Evolutionary conservation across 768 basidiomycete genomes (phyloP).

Genomic region (Pseudohyphozyma bogoriensis): DNA sequence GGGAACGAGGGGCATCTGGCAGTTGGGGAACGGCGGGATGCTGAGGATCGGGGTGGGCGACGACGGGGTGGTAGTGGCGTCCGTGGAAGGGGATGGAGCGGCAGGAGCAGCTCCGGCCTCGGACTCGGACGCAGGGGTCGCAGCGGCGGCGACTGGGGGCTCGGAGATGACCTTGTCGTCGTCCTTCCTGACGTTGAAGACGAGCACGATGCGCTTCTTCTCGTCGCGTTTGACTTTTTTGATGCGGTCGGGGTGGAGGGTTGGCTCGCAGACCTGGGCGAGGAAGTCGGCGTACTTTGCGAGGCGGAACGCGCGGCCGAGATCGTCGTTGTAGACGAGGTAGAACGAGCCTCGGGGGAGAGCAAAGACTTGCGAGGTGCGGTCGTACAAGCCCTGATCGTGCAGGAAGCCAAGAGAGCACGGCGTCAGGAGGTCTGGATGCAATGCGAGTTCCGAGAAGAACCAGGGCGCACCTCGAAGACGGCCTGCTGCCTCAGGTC

Average conservation of each 20-base stretch:
- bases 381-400: constrained; percentile 23
- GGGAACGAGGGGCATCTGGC: background rate
- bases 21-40: background rate
- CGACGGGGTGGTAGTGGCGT: background rate
- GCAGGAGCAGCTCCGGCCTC: background rate
- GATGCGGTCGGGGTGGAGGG: background rate
- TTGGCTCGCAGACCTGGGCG: constrained; percentile 7
- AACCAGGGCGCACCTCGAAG: constrained; percentile 7
- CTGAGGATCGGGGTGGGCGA: background rate
- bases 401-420: background rate
- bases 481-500: constrained; percentile 4
- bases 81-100: background rate
- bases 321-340: constrained; percentile 10
- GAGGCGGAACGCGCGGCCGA: constrained; percentile 8
- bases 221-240: constrained; percentile 15
- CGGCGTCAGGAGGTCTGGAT: background rate
- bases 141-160: no score
- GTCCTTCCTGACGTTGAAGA: constrained; percentile 19
- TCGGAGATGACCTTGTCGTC: no score
- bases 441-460: background rate
- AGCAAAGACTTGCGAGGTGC: constrained; percentile 16
- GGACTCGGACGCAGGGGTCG: no score
- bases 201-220: constrained; percentile 23
- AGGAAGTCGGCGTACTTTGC: constrained; percentile 7
- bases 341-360: constrained; percentile 8